Conservation (phyloP, 169 alveolate genomes). For the Plasmodium gallinaceum region DNA sequence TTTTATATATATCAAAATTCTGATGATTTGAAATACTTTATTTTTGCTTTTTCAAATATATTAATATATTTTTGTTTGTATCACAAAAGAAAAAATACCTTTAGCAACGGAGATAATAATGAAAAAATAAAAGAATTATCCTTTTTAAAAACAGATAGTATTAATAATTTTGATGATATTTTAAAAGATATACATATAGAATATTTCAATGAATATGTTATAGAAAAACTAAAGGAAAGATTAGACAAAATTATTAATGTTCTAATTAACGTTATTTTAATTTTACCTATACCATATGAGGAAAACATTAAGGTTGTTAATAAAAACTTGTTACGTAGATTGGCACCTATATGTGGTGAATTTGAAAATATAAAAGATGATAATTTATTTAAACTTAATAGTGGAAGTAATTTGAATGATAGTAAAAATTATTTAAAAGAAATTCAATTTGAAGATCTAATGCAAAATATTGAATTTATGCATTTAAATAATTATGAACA, state of each 20-base stretch:
- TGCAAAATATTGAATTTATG: slow-evolving; percentile 66
- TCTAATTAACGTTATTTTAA: slow-evolving; percentile 45
- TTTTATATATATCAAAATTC: slow-evolving; percentile 67
- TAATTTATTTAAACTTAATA: slow-evolving; percentile 39
- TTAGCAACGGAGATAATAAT: not conserved
- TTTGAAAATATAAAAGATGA: slow-evolving; percentile 50
- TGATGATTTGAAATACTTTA: slow-evolving; percentile 61
- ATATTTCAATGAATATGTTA: slow-evolving; percentile 33
- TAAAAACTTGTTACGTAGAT: slow-evolving; percentile 44
- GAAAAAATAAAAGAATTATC: not conserved
- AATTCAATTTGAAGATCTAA: slow-evolving; percentile 39
- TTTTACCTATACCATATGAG: slow-evolving; percentile 68
- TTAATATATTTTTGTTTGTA: slow-evolving; percentile 59
- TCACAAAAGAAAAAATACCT: slow-evolving; percentile 6
- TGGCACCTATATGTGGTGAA: slow-evolving; percentile 75
- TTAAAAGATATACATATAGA: slow-evolving; percentile 27
- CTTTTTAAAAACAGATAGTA: slow-evolving; percentile 30
- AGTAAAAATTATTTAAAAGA: slow-evolving; percentile 10
- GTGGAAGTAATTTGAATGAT: slow-evolving; percentile 22
- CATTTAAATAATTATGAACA: slow-evolving; percentile 65
- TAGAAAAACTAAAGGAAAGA: slow-evolving; percentile 15
- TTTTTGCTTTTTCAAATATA: slow-evolving; percentile 40
- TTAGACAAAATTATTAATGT: slow-evolving; percentile 45
- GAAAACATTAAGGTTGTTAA: slow-evolving; percentile 38
- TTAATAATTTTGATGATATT: slow-evolving; percentile 13